Conservation (phyloP, 441 rosid species). For the Capsella rubella region DNA sequence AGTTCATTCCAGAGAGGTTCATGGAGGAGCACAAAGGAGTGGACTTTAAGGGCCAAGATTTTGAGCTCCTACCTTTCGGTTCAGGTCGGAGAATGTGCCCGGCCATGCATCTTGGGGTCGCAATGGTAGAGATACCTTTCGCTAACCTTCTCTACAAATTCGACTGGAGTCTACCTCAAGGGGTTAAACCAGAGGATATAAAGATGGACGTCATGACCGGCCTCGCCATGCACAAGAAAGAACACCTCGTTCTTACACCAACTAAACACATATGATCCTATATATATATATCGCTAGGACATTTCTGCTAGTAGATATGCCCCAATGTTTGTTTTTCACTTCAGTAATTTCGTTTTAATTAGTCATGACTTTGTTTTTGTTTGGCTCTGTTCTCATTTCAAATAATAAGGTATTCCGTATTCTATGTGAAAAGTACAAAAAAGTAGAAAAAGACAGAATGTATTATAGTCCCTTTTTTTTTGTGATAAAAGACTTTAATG, state of each 20-base stretch:
- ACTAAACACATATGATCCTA: slow-evolving; percentile 30
- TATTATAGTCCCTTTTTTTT: not conserved
- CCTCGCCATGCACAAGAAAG: slow-evolving; percentile 47
- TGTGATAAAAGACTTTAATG: not conserved
- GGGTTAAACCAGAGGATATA: slow-evolving; percentile 45
- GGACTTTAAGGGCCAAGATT: slow-evolving; percentile 52
- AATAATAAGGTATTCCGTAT: not conserved
- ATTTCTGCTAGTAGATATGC: slow-evolving; percentile 16
- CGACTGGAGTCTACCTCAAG: slow-evolving; percentile 53
- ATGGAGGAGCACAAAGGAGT: slow-evolving; percentile 42
- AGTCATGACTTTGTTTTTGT: slow-evolving; percentile 13
- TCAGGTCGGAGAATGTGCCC: slow-evolving; percentile 53
- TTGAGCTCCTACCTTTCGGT: slow-evolving; percentile 55
- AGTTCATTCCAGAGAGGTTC: slow-evolving; percentile 57
- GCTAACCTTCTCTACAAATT: slow-evolving; percentile 51
- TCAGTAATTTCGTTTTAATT: slow-evolving; percentile 1
- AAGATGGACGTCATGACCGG: slow-evolving; percentile 52
- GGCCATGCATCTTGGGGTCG: slow-evolving; percentile 48
- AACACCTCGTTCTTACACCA: slow-evolving; percentile 44
- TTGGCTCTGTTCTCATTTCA: not conserved
- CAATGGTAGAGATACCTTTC: slow-evolving; percentile 50
- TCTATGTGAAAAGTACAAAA: no score
- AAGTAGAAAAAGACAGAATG: not conserved
- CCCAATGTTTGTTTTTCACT: slow-evolving; percentile 3
- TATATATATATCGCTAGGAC: not conserved